Percentiles rank a stretch among this genome's conserved stretches.
These are phyloP conservation scores for Ophiostoma triangulosporum DNA, from an alignment of 2,329 filamentous ascomycete genomes.

Conservation along the genomic window DNA sequence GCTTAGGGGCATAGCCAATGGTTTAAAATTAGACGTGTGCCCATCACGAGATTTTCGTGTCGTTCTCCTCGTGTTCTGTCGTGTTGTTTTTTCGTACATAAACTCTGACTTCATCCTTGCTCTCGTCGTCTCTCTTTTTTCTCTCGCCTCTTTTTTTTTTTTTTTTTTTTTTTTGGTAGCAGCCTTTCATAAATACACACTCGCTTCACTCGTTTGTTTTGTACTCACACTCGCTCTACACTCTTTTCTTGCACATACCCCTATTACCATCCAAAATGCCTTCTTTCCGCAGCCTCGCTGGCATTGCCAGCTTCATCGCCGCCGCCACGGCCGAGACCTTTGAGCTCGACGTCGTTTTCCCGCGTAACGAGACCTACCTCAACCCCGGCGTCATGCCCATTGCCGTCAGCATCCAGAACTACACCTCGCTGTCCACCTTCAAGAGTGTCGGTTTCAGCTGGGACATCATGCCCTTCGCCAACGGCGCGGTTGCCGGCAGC, in stretches of 20 bases:
- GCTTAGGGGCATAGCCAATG: no score
- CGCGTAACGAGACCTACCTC: constrained; percentile 12
- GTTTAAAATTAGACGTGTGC: neutral
- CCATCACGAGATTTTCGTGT: neutral
- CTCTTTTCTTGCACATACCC: neutral
- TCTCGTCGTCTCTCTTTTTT: no score
- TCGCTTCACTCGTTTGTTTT: neutral
- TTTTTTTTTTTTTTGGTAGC: no score
- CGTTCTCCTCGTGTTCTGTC: neutral
- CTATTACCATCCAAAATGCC: neutral
- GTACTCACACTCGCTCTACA: neutral
- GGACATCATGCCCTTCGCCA: neutral
- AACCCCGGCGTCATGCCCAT: constrained; percentile 7
- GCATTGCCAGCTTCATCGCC: constrained; percentile 1
- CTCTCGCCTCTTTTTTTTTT: no score
- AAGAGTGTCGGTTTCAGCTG: neutral
- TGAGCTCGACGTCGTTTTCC: constrained; percentile 10
- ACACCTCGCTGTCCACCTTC: neutral
- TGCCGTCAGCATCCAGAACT: constrained; percentile 6
- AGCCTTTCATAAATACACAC: no score
- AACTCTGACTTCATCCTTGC: neutral
- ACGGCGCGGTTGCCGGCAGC: neutral
- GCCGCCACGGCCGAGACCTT: neutral
- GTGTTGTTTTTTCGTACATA: neutral
- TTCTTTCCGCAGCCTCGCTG: neutral